Conservation (phyloP, 306 rosid species). For the Corylus avellana region DNA sequence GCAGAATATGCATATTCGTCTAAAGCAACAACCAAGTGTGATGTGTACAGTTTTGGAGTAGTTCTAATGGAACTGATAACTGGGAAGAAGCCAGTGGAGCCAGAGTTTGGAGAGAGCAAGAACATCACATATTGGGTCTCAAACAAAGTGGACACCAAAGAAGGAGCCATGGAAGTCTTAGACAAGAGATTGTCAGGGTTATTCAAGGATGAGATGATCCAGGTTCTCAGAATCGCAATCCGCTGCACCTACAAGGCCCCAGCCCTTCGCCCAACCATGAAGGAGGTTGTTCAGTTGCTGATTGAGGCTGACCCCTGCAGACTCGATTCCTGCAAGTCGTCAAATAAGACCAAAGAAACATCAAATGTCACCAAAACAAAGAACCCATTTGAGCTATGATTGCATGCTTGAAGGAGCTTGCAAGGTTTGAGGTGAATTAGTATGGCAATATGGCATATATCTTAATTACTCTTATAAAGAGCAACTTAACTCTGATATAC, state of each 20-base stretch:
- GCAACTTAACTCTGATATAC: conserved; percentile 14
- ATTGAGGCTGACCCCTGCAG: conserved; percentile 67
- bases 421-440: conserved; percentile 24
- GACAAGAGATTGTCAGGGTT: conserved; percentile 54
- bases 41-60: conserved; percentile 94
- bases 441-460: conserved; percentile 3
- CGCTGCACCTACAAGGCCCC: conserved; percentile 88
- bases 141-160: conserved; percentile 79
- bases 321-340: conserved; percentile 54
- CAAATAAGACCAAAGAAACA: conserved; percentile 51
- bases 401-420: conserved; percentile 12
- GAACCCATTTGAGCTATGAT: conserved; percentile 41
- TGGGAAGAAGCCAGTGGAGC: conserved; percentile 85
- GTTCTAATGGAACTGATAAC: conserved; percentile 89
- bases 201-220: conserved; percentile 69
- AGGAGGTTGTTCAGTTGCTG: conserved; percentile 79
- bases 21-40: conserved; percentile 88
- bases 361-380: conserved; percentile 45
- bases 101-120: conserved; percentile 90
- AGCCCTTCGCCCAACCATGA: conserved; percentile 85
- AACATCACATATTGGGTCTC: conserved; percentile 85
- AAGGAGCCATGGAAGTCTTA: conserved; percentile 79
- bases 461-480: neutral
- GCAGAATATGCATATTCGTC: conserved; percentile 89
- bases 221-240: conserved; percentile 72